Percentiles rank a stretch among this genome's conserved stretches.
Evolutionary conservation across 176 grass and related monocot genomes (phyloP).

Genomic region (Oryza glaberrima): DNA sequence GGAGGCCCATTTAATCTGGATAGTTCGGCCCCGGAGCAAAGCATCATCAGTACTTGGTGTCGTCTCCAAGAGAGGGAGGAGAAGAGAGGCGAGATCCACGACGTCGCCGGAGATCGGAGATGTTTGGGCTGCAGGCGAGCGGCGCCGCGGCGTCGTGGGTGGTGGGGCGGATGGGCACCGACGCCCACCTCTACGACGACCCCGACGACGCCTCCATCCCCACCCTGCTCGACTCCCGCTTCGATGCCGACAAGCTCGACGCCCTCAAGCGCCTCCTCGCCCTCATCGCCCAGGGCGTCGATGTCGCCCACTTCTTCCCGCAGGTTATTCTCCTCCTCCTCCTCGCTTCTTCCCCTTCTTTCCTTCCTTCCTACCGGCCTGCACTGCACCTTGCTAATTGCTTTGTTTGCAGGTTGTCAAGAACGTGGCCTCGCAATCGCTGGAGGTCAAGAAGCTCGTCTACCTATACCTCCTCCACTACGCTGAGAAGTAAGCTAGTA

Average conservation of each 20-base stretch:
- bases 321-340: slow-evolving; percentile 44
- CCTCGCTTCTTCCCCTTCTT: too few relatives aligned
- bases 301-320: slow-evolving; percentile 83
- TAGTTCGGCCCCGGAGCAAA: too few relatives aligned
- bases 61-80: neutral
- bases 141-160: slow-evolving; percentile 75
- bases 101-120: neutral
- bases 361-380: neutral
- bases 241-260: slow-evolving; percentile 82
- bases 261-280: slow-evolving; percentile 94
- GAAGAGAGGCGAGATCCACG: slow-evolving; percentile 18
- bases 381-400: neutral
- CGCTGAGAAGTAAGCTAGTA: slow-evolving; percentile 74
- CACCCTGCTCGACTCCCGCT: slow-evolving; percentile 84
- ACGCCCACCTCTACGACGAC: slow-evolving; percentile 97
- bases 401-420: slow-evolving; percentile 69
- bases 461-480: slow-evolving; percentile 98
- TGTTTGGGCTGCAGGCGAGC: slow-evolving; percentile 75
- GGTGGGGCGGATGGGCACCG: slow-evolving; percentile 87
- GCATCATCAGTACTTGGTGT: neutral
- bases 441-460: slow-evolving; percentile 98
- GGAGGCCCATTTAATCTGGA: neutral
- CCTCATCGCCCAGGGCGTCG: slow-evolving; percentile 78
- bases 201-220: slow-evolving; percentile 86
- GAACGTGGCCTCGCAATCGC: slow-evolving; percentile 82